A percentile compares a stretch with the other conserved stretches of the same genome.
These are phyloP conservation scores for Fusarium phyllophilum DNA, from an alignment of 2,329 filamentous ascomycete genomes.

Conservation along the genomic window DNA sequence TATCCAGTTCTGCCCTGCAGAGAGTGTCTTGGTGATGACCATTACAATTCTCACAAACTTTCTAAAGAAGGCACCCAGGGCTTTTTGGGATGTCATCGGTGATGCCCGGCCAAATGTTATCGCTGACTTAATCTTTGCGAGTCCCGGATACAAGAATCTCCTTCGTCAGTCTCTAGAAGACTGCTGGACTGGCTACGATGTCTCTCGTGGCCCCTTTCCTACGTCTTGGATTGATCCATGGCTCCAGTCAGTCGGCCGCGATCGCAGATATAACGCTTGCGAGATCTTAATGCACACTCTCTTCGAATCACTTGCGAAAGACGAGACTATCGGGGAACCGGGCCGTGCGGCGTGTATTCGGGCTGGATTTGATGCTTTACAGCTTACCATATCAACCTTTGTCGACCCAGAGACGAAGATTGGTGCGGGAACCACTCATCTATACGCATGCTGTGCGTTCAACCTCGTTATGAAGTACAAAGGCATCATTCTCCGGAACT, in stretches of 20 bases:
- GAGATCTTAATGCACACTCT: conserved; percentile 81
- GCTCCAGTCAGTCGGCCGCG: conserved; percentile 78
- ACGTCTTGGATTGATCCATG: conserved; percentile 84
- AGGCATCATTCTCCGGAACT: conserved; percentile 62
- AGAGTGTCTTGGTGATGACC: conserved; percentile 72
- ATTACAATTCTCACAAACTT: conserved; percentile 77
- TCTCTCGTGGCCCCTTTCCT: conserved; percentile 68
- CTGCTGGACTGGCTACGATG: conserved; percentile 54
- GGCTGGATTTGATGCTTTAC: conserved; percentile 70
- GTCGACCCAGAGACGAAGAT: conserved; percentile 56
- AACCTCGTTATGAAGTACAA: conserved; percentile 73
- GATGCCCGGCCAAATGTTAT: conserved; percentile 82
- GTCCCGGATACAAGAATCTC: conserved; percentile 70
- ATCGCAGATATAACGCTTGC: conserved; percentile 82
- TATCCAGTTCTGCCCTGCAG: conserved; percentile 59
- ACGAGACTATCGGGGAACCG: conserved; percentile 62
- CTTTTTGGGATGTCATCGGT: conserved; percentile 90
- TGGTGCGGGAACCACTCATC: conserved; percentile 63
- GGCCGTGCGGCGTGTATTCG: conserved; percentile 71
- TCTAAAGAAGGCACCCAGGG: conserved; percentile 77
- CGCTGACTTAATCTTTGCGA: conserved; percentile 84
- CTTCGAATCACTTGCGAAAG: conserved; percentile 70
- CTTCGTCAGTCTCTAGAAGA: conserved; percentile 68
- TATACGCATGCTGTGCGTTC: conserved; percentile 72
- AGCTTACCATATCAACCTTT: conserved; percentile 67